Conservation (phyloP, 2,329 filamentous ascomycete genomes). For the Talaromyces sp. region DNA sequence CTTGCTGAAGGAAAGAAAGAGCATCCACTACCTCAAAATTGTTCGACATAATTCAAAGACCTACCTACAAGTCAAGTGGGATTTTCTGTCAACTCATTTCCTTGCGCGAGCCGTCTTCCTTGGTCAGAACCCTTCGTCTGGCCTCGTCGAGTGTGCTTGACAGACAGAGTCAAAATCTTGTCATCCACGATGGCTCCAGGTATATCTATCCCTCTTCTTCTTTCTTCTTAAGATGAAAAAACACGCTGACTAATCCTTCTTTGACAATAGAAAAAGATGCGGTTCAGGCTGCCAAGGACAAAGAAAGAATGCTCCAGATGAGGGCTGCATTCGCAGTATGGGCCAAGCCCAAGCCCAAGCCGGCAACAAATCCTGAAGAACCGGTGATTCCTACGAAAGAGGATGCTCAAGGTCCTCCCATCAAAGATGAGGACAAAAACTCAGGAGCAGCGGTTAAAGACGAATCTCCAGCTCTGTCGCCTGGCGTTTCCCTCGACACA, state of each 20-base stretch:
- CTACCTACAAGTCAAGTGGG: neutral
- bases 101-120: neutral
- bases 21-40: neutral
- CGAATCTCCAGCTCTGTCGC: neutral
- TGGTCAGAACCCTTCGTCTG: neutral
- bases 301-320: neutral
- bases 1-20: neutral
- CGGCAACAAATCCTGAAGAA: neutral
- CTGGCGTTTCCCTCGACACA: neutral
- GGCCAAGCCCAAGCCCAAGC: neutral
- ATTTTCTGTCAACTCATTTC: neutral
- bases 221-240: neutral
- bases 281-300: neutral
- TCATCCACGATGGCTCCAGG: neutral
- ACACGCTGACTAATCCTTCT: neutral
- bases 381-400: neutral
- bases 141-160: neutral
- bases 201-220: neutral
- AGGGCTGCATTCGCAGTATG: neutral
- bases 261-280: neutral
- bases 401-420: neutral
- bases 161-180: neutral
- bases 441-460: neutral
- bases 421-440: neutral
- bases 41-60: neutral